Evolutionary conservation across 768 basidiomycete species (phyloP), one percentile per base, ranked within the genome.

Genomic region (Hypholoma fasciculare): DNA sequence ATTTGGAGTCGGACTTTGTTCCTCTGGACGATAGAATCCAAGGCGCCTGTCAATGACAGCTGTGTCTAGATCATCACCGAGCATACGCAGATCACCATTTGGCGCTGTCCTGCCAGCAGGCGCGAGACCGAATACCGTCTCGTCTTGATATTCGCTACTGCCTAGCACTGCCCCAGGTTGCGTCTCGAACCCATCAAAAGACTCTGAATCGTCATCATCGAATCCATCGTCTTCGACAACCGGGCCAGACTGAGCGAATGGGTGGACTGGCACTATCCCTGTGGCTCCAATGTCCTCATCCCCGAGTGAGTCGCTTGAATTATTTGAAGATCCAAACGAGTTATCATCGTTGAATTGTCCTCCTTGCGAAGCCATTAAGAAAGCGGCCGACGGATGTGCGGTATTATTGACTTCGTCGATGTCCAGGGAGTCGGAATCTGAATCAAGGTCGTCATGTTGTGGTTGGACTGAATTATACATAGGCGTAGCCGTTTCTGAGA

Each of bases 51-150:
- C 83, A 59, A 86, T 82, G 6, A 81, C 85, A 50, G 83, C 80
- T 23, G 87, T 88, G 63, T 89, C 85, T 57, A 88, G 64, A 55
- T 85, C 82, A 52, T 83, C 80, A 0, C 88, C 88, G n/a, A 82
- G 72, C 80, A 90, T 77, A 65, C 77, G 75, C 60, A 89, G 61
- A 50, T 77, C 69, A 14, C 69, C 64, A 36, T 62, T 64, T 38
- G 69, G 54, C 34, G 61, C 68, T 58, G 71, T 67, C 48, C 84
- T 74, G 59, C 81, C 80, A 37, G 76, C 81, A 40, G 85, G 85
- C 8, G 81, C 80, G 11, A 84, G 82, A 14, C 90, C 90, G 71
- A 92, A 91, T 54, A 91, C 71, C 12, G 90, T 90, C 69, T 90
- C 87, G 64, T 86, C 85, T 23, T 78, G 74, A 23, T 61, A 66